Base-by-base conservation (phyloP, 257 asterid genomes). In the Gentiana dahurica region DNA sequence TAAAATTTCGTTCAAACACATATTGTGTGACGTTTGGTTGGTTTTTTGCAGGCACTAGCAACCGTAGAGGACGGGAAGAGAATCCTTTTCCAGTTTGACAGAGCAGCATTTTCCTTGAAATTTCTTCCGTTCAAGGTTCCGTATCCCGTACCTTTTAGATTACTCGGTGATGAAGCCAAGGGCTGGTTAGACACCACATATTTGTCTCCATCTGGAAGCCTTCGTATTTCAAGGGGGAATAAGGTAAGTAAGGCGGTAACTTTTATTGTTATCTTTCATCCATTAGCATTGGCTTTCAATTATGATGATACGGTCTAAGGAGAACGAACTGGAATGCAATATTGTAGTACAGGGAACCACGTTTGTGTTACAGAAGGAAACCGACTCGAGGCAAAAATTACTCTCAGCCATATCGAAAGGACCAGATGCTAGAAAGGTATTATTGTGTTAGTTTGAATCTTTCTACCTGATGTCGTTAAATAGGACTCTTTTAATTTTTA, bases 291-390 rank as follows among this genome's bases (percentile, higher is more conserved):
- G 46, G 46, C 46, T 41, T 41, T 41, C 9, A 5, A 41, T 41
- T 41, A 24, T 24, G 24, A 24, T 41, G 46, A 7, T 41, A 41
- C 6, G 46, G 46, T 10, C 46, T 41, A 5, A 41, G 46, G 46
- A 24, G 24, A 24, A 24, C 24, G 46, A 41, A 52, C 55, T 72
- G 59, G 72, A 62, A 64, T 71, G 57, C 63, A 47, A 68, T 66
- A 83, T 36, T 84, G 68, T 81, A 84, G 95, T 79, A 87, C 96
- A 90, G 98, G 98, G 98, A 81, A 84, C 96, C 41, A 90, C 96
- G 35, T 90, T 90, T 71, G 98, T 90, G 70, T 83, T 90, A 81
- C 98, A 90, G 77, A 90, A 83, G 74, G 84, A 79, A 77, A 82
- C 83, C 13, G 96, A 82, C 36, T 74, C 75, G 36, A 77, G 96